These are phyloP conservation scores for Lumnitzera littorea DNA, from an alignment of 345 rosid species.

Conservation along the genomic window DNA sequence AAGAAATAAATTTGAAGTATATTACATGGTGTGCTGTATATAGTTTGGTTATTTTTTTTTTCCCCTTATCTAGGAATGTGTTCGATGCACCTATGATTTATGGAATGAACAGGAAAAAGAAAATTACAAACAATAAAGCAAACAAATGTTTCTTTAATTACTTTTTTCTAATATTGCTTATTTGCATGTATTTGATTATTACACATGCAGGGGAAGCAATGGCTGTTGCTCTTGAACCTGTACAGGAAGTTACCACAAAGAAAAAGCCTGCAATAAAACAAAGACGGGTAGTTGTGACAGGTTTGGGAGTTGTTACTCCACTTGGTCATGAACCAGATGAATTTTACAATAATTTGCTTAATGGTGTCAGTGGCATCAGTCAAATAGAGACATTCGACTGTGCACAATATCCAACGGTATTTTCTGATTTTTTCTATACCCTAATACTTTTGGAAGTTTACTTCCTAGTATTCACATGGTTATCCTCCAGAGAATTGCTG, in stretches of 20 bases:
- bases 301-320: conserved; percentile 48
- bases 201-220: conserved; percentile 20
- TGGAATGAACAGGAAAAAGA: too few relatives aligned
- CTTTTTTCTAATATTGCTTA: not conserved
- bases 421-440: not conserved
- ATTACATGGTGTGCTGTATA: too few relatives aligned
- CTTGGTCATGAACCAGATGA: conserved; percentile 40
- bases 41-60: too few relatives aligned
- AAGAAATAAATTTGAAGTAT: too few relatives aligned
- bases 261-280: conserved; percentile 31
- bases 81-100: too few relatives aligned
- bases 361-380: conserved; percentile 48
- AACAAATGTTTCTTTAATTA: not conserved
- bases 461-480: not conserved
- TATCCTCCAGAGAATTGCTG: conserved; percentile 43
- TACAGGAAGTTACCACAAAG: conserved; percentile 25
- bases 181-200: not conserved
- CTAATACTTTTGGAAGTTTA: not conserved
- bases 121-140: too few relatives aligned
- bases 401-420: conserved; percentile 40
- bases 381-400: conserved; percentile 52
- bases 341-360: conserved; percentile 41
- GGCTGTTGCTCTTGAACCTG: conserved; percentile 39
- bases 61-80: too few relatives aligned
- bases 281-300: conserved; percentile 50